phyloP scores from a whole-genome alignment of 805 yeast species.

The Saccharomycopsis javanensis region DNA sequence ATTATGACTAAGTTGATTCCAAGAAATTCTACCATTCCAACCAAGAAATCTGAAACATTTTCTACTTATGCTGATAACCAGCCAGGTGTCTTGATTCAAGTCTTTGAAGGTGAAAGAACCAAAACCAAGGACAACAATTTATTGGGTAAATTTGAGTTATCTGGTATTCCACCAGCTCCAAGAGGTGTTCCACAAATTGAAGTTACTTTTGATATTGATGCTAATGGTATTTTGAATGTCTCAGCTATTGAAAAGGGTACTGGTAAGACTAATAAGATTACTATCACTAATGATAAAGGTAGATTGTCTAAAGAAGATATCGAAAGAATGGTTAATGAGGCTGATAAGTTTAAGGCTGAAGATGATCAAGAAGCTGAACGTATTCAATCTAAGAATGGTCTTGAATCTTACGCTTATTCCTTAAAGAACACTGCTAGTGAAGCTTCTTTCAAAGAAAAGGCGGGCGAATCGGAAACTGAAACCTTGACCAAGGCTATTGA shows the following conservation, averaged over 20 bases:
- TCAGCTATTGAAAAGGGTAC: conserved; percentile 97
- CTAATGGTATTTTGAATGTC: conserved; percentile 94
- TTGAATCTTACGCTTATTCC: conserved; percentile 92
- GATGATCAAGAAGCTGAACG: conserved; percentile 92
- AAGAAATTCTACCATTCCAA: conserved; percentile 94
- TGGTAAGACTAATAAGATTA: conserved; percentile 93
- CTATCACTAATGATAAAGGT: conserved; percentile 98
- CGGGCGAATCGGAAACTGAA: conserved; percentile 58
- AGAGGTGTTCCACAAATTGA: conserved; percentile 98
- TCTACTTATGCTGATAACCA: conserved; percentile 97
- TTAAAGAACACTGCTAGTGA: conserved; percentile 76
- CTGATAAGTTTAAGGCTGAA: conserved; percentile 94
- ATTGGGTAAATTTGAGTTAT: conserved; percentile 92
- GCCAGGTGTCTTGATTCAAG: conserved; percentile 97
- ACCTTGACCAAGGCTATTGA: conserved; percentile 70
- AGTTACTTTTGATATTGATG: conserved; percentile 94
- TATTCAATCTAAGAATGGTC: conserved; percentile 87
- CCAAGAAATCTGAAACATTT: conserved; percentile 94
- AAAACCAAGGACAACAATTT: conserved; percentile 92
- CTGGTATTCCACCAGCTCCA: conserved; percentile 98
- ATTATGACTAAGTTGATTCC: conserved; percentile 96
- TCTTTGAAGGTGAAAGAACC: conserved; percentile 97
- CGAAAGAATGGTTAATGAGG: conserved; percentile 96
- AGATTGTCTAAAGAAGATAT: conserved; percentile 96
- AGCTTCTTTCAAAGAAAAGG: conserved; percentile 71